Evolutionary conservation across 345 rosid species (phyloP), one percentile per base, ranked within the genome.

Genomic region (Anastatica hierochuntica): DNA sequence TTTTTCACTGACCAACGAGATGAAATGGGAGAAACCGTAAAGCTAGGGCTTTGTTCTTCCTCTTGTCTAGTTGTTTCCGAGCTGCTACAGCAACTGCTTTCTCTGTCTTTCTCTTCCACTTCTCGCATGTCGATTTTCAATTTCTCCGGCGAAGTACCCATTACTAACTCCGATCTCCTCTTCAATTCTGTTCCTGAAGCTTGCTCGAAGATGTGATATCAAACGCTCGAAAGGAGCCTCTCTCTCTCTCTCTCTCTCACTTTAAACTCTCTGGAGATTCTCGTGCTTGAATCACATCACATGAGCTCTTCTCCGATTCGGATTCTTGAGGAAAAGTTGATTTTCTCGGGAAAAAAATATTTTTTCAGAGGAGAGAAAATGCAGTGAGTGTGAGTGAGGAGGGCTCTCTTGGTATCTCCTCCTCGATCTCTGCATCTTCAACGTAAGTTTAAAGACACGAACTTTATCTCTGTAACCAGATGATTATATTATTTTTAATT

Each of bases 21-120:
- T 16, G 76, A 58, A 16, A 68, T 2, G 36, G 84, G 72, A 39
- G 90, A 76, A 14, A 83, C 77, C 34, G 86, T 73, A 34, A 80
- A 80, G 38, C 83, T 71, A 30, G 69, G 85, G 40, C 85, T 78
- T 19, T 72, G 78, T 56, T 49, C 63, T 3, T 56, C 94, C 94
- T 85, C 90, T 77, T 88, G 75, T 94, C 97, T 52, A 88, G 68
- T 8, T 29, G 33, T 29, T 29, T 29, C 33, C 9, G 90, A 94
- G 67, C 94, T 79, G 55, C n/a, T n/a, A n/a, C 63, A 56, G 19
- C 51, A 81, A 62, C 94, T 79, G 65, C 90, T 88, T 60, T 76
- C 85, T 57, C 82, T 63, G 15, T 60, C 76, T 42, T 76, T 77
- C 78, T 59, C 79, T 20, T 66, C 64, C 23, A 61, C 58, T 56